These are phyloP conservation scores for Tympanopsis confertula DNA, from an alignment of 2,329 filamentous ascomycete species.

Conservation along the genomic window DNA sequence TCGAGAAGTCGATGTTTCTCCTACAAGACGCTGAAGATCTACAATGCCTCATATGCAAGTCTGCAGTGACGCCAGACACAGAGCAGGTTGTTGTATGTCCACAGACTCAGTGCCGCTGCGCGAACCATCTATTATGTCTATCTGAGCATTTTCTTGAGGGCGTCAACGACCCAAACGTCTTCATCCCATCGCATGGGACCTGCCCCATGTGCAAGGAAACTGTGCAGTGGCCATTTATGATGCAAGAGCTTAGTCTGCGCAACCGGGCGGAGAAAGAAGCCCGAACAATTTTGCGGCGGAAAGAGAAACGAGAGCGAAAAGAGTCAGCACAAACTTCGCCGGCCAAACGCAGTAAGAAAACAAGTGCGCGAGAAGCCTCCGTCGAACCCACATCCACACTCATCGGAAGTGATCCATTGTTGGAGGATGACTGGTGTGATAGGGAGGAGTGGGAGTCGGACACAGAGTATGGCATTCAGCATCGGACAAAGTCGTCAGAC, in stretches of 20 bases:
- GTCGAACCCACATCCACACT: too few relatives aligned
- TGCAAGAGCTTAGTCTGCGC: constrained; percentile 6
- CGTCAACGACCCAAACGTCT: not conserved
- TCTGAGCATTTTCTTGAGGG: constrained; percentile 6
- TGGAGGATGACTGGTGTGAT: too few relatives aligned
- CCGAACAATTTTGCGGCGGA: not conserved
- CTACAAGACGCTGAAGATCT: constrained; percentile 3
- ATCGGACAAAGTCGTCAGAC: constrained; percentile 4
- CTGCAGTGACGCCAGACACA: not conserved
- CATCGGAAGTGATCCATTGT: too few relatives aligned
- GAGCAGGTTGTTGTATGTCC: constrained; percentile 5
- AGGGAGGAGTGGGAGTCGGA: constrained; percentile 8
- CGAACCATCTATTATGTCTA: constrained; percentile 7
- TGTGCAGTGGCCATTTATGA: constrained; percentile 7
- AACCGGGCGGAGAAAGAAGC: not conserved
- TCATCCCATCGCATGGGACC: constrained; percentile 6
- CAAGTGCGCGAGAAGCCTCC: too few relatives aligned
- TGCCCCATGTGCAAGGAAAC: constrained; percentile 6
- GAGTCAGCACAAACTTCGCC: too few relatives aligned
- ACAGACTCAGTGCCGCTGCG: constrained; percentile 7
- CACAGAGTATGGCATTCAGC: constrained; percentile 7
- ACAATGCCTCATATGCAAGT: constrained; percentile 4
- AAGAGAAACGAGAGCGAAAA: not conserved
- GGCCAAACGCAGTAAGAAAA: too few relatives aligned
- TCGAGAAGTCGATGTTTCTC: constrained; percentile 5